Evolutionary conservation across 805 yeast species (phyloP).

Genomic region (Ogataea paraovalis): DNA sequence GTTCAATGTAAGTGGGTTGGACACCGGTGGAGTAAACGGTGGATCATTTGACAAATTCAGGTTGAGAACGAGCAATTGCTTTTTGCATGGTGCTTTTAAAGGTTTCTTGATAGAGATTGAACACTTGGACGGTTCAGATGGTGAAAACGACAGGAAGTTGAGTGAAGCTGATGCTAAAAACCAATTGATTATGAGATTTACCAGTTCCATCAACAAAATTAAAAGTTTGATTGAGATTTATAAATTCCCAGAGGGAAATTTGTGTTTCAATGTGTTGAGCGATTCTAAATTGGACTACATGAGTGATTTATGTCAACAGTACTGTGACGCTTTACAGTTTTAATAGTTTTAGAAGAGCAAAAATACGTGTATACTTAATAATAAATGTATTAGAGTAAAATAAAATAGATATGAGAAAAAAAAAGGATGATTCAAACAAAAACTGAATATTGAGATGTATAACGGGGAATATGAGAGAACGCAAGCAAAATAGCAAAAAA

Average conservation of each 20-base stretch:
- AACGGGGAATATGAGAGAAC: too few relatives aligned
- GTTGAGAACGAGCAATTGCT: constrained; percentile 65
- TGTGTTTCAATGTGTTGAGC: constrained; percentile 35
- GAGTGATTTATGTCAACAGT: constrained; percentile 38
- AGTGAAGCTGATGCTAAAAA: constrained; percentile 19
- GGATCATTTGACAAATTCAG: constrained; percentile 40
- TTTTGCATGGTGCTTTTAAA: constrained; percentile 69
- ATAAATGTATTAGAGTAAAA: neutral
- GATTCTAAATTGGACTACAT: constrained; percentile 34
- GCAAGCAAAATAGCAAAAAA: too few relatives aligned
- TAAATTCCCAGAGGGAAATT: constrained; percentile 34
- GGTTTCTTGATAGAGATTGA: constrained; percentile 65
- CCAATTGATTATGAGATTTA: constrained; percentile 29
- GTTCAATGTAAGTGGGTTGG: constrained; percentile 34
- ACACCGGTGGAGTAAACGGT: constrained; percentile 10
- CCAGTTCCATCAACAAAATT: constrained; percentile 31
- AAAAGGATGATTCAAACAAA: too few relatives aligned
- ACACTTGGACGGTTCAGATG: constrained; percentile 26
- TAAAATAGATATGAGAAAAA: neutral
- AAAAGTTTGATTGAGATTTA: constrained; percentile 29
- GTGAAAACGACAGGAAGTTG: constrained; percentile 7
- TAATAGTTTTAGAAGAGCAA: constrained; percentile 5
- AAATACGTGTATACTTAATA: too few relatives aligned
- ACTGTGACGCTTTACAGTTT: constrained; percentile 37
- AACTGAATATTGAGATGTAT: too few relatives aligned